Percentiles rank a stretch among this genome's conserved stretches.
These are phyloP conservation scores for Kwoniella shandongensis DNA, from an alignment of 768 basidiomycete genomes.

Conservation along the genomic window DNA sequence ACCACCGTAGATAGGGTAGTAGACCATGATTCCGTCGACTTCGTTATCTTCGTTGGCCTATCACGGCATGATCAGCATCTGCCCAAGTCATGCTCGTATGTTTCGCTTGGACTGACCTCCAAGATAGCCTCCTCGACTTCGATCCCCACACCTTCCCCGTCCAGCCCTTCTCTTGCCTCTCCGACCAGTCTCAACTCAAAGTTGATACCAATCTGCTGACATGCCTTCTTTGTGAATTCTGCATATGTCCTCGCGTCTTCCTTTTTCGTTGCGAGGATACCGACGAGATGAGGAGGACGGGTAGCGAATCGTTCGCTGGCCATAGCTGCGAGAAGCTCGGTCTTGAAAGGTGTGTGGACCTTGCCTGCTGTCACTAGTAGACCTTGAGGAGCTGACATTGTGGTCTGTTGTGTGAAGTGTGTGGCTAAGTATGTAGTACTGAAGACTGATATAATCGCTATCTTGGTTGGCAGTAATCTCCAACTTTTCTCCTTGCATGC, in stretches of 20 bases:
- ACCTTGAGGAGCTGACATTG: slow-evolving; percentile 31
- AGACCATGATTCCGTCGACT: slow-evolving; percentile 96
- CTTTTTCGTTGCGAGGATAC: slow-evolving; percentile 75
- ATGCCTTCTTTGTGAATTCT: slow-evolving; percentile 87
- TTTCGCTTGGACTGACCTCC: slow-evolving; percentile 56
- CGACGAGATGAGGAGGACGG: slow-evolving; percentile 71
- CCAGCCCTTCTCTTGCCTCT: slow-evolving; percentile 51
- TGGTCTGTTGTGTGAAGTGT: neutral
- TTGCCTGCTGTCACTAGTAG: slow-evolving; percentile 49
- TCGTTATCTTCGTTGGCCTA: slow-evolving; percentile 77
- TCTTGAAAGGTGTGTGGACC: slow-evolving; percentile 50
- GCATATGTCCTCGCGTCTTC: slow-evolving; percentile 59
- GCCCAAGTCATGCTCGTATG: no score
- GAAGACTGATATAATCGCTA: no score
- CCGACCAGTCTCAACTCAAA: slow-evolving; percentile 78
- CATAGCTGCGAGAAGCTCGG: slow-evolving; percentile 43
- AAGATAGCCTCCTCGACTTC: slow-evolving; percentile 96
- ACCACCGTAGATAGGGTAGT: slow-evolving; percentile 92
- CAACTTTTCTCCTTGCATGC: no score
- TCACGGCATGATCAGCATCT: neutral
- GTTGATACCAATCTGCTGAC: slow-evolving; percentile 79
- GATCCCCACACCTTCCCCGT: slow-evolving; percentile 67
- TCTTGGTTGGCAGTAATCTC: no score
- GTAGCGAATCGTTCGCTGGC: slow-evolving; percentile 23
- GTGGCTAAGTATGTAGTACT: neutral